Percentiles rank a stretch among this genome's conserved stretches.
Evolutionary conservation across 106 monocot genomes (phyloP).

Genomic region (Narthecium ossifragum): DNA sequence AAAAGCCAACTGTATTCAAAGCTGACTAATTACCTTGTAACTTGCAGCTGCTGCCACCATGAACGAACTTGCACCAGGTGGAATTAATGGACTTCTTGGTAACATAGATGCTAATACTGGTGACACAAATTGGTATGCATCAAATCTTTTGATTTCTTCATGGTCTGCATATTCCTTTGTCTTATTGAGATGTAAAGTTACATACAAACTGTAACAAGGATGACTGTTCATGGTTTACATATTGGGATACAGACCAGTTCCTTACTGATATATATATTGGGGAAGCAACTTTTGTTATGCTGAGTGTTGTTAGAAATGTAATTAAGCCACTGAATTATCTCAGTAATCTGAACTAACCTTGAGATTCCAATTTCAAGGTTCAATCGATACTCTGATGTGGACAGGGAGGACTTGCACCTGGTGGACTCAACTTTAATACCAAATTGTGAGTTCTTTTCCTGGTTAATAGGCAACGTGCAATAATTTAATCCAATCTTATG

Average conservation of each 20-base stretch:
- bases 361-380: background rate
- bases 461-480: too few species aligned
- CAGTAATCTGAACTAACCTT: background rate
- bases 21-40: too few species aligned
- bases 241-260: conserved; percentile 99
- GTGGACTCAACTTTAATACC: conserved; percentile 97
- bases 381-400: background rate
- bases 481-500: too few species aligned
- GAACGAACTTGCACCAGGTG: conserved; percentile 97
- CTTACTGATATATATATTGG: conserved; percentile 81
- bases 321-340: too few species aligned
- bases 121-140: conserved; percentile 94
- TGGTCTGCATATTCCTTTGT: background rate
- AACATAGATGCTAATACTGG: conserved; percentile 99
- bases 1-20: too few species aligned
- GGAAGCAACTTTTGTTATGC: conserved; percentile 92
- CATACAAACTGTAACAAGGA: background rate
- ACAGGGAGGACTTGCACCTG: conserved; percentile 94
- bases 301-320: conserved; percentile 95
- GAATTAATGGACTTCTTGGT: conserved; percentile 92
- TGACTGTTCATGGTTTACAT: conserved; percentile 26
- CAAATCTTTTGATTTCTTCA: background rate
- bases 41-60: conserved; percentile 83
- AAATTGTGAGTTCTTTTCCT: conserved; percentile 53
- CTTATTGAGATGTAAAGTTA: background rate